Base-by-base conservation (phyloP, 1,139 yeast species). In the Kluyveromyces sp. region DNA sequence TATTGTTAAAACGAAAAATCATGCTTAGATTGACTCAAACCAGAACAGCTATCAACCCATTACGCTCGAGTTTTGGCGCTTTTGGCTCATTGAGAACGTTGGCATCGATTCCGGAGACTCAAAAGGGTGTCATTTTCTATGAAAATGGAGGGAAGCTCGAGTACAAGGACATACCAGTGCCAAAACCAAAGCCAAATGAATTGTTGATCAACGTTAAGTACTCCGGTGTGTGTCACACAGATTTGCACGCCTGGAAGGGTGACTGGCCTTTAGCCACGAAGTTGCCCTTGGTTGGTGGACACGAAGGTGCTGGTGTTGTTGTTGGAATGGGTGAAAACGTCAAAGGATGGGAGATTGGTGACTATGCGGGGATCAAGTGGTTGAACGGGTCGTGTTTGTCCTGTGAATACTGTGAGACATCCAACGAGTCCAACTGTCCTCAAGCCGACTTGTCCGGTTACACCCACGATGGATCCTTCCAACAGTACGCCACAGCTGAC, bases 301-400 rank as follows among this genome's bases (percentile, higher is more conserved):
- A 82, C 70, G 89, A 82, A 66, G 88, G 88, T 66, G 86, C 87
- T 32, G 89, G 89, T 64, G 75, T 75, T 28, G 88, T 82, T 51
- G 87, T 80, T 45, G 86, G 73, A 53, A 75, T 69, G 56, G 89
- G 88, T 57, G 67, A 67, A 34, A 71, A 76, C 50, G 88, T 81
- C 53, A 71, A 66, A 55, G 78, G 80, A 62, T 80, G 83, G 69
- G 72, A 80, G 57, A 63, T 80, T 56, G 89, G 89, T 56, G 88
- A 82, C 64, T 69, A 63, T 43, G 89, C 87, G 47, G 88, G 88
- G 59, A 69, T 81, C 60, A 81, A 82, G 65, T 71, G 75, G 75
- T 66, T 80, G 64, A 79, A 80, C 64, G 77, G 81, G 50, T 77
- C 85, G 39, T 82, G 89, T 68, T 65, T 76, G 66, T 61, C 74